Evolutionary conservation across 2,329 filamentous ascomycete species (phyloP).

Genomic region (Neoarthrinium moseri): DNA sequence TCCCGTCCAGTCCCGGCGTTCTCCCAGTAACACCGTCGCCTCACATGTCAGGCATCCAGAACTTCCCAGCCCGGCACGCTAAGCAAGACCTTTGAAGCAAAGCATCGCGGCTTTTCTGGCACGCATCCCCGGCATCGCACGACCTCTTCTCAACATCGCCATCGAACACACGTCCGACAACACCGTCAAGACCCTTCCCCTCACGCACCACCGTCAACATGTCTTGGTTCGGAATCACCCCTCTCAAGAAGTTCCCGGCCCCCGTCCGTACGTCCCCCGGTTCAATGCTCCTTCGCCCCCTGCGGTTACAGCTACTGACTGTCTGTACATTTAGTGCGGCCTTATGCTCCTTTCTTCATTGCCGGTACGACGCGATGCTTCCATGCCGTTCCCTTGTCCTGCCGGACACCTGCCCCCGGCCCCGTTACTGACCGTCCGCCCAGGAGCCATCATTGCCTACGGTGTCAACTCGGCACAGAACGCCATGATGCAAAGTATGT

Average conservation of each 20-base stretch:
- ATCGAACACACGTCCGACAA: conserved; percentile 28
- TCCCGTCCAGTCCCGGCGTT: too few relatives aligned
- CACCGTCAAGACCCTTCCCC: too few relatives aligned
- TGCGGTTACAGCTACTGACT: conserved; percentile 25
- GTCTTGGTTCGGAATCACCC: conserved; percentile 67
- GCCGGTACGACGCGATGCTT: conserved; percentile 68
- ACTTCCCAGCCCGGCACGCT: conserved; percentile 2
- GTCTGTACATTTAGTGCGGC: conserved; percentile 66
- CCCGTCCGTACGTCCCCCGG: conserved; percentile 66
- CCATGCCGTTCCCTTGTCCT: too few relatives aligned
- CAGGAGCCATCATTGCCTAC: conserved; percentile 84
- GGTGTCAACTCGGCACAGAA: conserved; percentile 84
- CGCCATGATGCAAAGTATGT: conserved; percentile 73
- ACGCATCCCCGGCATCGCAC: conserved; percentile 12
- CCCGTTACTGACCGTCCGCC: conserved; percentile 23
- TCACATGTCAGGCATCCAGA: background rate
- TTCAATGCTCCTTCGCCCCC: conserved; percentile 9
- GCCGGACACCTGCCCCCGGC: too few relatives aligned
- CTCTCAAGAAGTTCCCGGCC: conserved; percentile 77
- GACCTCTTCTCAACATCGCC: conserved; percentile 33
- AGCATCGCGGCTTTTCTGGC: conserved; percentile 9
- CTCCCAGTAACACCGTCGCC: too few relatives aligned
- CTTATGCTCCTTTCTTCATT: conserved; percentile 89
- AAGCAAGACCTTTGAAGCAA: conserved; percentile 3
- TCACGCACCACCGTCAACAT: conserved; percentile 66